Conservation (phyloP, 179 eudicot species). For the Spinacia oleracea region DNA sequence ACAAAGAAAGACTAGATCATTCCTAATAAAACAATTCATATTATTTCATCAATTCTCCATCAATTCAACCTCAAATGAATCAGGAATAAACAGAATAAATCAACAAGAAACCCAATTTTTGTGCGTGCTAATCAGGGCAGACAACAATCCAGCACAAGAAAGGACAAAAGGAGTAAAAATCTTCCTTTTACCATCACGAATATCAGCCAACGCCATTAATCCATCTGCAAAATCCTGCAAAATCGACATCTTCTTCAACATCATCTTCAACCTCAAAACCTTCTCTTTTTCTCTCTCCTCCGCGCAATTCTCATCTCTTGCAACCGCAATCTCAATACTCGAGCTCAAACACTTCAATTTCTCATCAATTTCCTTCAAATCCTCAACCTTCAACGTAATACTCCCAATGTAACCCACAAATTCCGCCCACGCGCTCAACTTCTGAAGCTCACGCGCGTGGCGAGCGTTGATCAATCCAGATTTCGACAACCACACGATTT, state of each 20-base stretch:
- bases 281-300: conserved; percentile 41
- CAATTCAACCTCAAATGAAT: not conserved
- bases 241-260: conserved; percentile 71
- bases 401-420: conserved; percentile 85
- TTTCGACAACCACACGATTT: conserved; percentile 78
- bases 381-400: conserved; percentile 60
- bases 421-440: conserved; percentile 88
- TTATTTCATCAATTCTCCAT: not conserved
- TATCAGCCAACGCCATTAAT: conserved; percentile 85
- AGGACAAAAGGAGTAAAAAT: conserved; percentile 57
- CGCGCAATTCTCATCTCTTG: conserved; percentile 41
- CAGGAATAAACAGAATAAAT: conserved; percentile 3
- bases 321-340: conserved; percentile 40
- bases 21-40: not conserved
- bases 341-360: conserved; percentile 49
- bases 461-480: conserved; percentile 60
- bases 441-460: conserved; percentile 41
- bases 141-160: conserved; percentile 78
- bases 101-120: conserved; percentile 87
- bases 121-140: conserved; percentile 85
- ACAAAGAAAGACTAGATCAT: not conserved
- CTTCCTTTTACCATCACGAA: conserved; percentile 60
- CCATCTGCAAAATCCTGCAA: conserved; percentile 92
- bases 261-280: conserved; percentile 56
- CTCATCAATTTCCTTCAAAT: conserved; percentile 49